phyloP scores from a whole-genome alignment of 1,284 basidiomycete genomes.

The Sporisorium exsertum region DNA sequence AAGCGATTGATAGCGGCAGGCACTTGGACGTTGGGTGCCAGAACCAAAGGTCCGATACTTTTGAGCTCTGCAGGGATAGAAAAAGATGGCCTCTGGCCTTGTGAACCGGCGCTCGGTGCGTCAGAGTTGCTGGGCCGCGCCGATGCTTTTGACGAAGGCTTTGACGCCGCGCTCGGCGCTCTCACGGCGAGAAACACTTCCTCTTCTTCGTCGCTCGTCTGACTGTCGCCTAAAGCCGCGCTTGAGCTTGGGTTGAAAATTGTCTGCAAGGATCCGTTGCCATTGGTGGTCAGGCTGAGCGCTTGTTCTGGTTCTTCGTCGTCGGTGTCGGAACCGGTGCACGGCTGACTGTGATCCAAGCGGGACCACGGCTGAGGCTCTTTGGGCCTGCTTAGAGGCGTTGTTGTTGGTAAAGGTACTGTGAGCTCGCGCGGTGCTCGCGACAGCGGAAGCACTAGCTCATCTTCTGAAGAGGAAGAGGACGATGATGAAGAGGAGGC shows the following conservation, averaged over 20 bases:
- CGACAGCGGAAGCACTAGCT: constrained; percentile 19
- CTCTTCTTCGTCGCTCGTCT: constrained; percentile 32
- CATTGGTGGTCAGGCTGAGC: constrained; percentile 13
- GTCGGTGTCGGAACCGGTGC: constrained; percentile 10
- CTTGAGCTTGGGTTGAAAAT: background rate
- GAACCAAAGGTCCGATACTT: constrained; percentile 17
- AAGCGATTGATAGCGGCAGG: constrained; percentile 82
- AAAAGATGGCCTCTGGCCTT: constrained; percentile 31
- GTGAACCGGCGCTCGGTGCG: background rate
- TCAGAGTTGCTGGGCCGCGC: background rate
- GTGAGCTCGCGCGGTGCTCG: constrained; percentile 5
- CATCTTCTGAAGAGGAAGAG: constrained; percentile 29
- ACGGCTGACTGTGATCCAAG: background rate
- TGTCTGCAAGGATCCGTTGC: background rate
- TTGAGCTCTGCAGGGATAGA: constrained; percentile 21
- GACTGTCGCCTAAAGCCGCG: background rate
- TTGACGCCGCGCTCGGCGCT: constrained; percentile 1
- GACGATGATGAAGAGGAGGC: background rate
- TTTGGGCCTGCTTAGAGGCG: background rate
- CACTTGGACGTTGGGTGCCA: constrained; percentile 70
- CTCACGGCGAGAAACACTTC: constrained; percentile 24
- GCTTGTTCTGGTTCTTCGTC: constrained; percentile 27
- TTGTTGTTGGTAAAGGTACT: background rate
- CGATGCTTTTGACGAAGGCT: background rate
- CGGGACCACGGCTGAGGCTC: no score